Evolutionary conservation across 257 asterid species (phyloP).

Genomic region (Rubia yunnanensis): DNA sequence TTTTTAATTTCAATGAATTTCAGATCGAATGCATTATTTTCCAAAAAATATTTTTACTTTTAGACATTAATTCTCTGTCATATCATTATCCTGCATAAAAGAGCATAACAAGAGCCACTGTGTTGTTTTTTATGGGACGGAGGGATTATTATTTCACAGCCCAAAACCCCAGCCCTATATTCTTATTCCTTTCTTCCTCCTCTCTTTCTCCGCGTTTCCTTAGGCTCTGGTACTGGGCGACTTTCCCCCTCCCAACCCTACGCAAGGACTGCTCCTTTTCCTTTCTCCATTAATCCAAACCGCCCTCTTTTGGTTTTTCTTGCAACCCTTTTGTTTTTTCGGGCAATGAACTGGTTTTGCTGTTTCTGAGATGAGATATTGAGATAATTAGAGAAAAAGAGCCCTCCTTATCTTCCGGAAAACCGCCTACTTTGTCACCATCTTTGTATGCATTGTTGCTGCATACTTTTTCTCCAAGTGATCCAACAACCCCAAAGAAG

Average conservation of each 20-base stretch:
- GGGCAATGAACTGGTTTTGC: too few species aligned
- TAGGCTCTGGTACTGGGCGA: slow-evolving; percentile 88
- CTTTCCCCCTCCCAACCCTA: slow-evolving; percentile 33
- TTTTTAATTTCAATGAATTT: too few species aligned
- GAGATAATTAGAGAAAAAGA: slow-evolving; percentile 16
- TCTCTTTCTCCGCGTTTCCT: slow-evolving; percentile 69
- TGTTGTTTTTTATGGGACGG: too few species aligned
- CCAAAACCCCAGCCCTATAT: background rate
- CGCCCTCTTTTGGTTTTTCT: background rate
- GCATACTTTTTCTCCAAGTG: background rate
- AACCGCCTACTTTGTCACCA: slow-evolving; percentile 42
- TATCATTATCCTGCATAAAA: too few species aligned
- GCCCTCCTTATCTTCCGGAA: slow-evolving; percentile 49
- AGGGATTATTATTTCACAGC: too few species aligned
- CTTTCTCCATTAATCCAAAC: background rate
- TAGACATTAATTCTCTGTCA: too few species aligned
- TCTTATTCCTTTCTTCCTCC: background rate
- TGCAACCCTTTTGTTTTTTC: too few species aligned
- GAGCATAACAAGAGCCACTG: too few species aligned
- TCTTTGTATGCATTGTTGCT: slow-evolving; percentile 52
- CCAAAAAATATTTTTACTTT: too few species aligned
- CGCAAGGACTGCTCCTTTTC: background rate
- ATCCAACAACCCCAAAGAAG: slow-evolving; percentile 17
- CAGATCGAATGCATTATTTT: too few species aligned
- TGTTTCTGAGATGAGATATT: background rate